Percentiles rank a stretch among this genome's conserved stretches.
Evolutionary conservation across 208 protist genomes (phyloP).

Genomic region (Endotrypanum monterogeii): DNA sequence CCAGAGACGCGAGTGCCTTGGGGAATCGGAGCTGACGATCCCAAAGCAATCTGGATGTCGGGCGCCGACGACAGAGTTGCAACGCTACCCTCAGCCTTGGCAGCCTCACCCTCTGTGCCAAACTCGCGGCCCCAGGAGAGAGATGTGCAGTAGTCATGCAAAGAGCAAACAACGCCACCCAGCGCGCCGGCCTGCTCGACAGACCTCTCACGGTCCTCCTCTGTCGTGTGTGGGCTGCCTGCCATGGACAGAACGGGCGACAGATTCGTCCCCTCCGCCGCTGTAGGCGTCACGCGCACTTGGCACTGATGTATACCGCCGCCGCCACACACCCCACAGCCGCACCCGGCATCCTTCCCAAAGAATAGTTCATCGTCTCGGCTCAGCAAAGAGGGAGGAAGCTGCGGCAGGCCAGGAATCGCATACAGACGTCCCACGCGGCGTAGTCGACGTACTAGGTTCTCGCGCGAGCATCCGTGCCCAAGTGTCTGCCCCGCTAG

Average conservation of each 20-base stretch:
- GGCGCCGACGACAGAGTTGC: background rate
- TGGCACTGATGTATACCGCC: background rate
- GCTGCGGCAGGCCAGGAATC: constrained; percentile 40
- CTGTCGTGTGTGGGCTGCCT: background rate
- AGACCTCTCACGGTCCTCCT: background rate
- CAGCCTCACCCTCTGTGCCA: background rate
- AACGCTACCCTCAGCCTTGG: background rate
- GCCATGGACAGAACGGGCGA: background rate
- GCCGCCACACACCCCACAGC: background rate
- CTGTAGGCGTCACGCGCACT: background rate
- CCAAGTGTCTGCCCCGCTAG: background rate
- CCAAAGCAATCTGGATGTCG: background rate
- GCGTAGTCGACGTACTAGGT: background rate
- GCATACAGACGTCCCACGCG: constrained; percentile 25
- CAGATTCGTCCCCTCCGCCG: background rate
- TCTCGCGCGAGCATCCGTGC: background rate
- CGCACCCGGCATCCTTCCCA: background rate
- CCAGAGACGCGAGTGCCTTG: background rate
- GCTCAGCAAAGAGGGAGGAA: constrained; percentile 6
- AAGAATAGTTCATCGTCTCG: background rate
- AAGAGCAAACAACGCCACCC: constrained; percentile 23
- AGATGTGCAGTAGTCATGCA: constrained; percentile 15
- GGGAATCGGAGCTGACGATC: background rate
- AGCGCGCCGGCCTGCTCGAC: background rate
- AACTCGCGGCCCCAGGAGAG: background rate